Evolutionary conservation across 2,329 filamentous ascomycete species (phyloP), one percentile per base, ranked within the genome.

Genomic region (Neurospora sp.): DNA sequence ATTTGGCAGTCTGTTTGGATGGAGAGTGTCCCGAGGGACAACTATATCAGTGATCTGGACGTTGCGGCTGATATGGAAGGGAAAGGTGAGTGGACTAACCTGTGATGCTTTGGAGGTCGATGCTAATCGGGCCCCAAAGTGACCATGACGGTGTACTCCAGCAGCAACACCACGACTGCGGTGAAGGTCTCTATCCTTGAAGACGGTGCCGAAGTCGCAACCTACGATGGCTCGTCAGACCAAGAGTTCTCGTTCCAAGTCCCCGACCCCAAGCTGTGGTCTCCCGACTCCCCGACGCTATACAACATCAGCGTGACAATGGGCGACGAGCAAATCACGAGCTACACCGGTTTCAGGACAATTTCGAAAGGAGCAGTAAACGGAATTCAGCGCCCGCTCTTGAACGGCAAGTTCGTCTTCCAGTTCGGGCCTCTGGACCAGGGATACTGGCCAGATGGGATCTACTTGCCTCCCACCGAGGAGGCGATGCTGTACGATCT

Each of bases 1-100:
- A 92, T 92, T 72, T 92, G 90, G 90, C 90, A 92, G 76, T 85
- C 84, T 19, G 90, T 92, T 0, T 92, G 90, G 90, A 80, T 92
- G 1, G 87, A 91, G 76, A 82, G 85, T n/a, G 88, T 85, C 0
- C 87, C 89, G 0, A 2, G 6, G 15, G 72, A 79, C 0, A 83
- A 85, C 67, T 81, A 88, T 73, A 85, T 92, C 69, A 85, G 84
- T 0, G 81, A 85, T 52, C 79, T 92, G 2, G 86, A 91, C 72
- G 75, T 92, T 17, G 78, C 82, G 36, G 89, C 88, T 0, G 83
- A 83, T 72, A 86, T 85, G 80, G 73, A 87, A 67, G 87, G 87
- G 17, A 77, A 82, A 71, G 81, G 85, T 83, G 75, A 75, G 81
- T 78, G 67, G 66, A 37, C 33, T 8, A 10, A 36, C 15, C 23